Base-by-base conservation (phyloP, 129 eudicot species). In the Flaveria robusta region DNA sequence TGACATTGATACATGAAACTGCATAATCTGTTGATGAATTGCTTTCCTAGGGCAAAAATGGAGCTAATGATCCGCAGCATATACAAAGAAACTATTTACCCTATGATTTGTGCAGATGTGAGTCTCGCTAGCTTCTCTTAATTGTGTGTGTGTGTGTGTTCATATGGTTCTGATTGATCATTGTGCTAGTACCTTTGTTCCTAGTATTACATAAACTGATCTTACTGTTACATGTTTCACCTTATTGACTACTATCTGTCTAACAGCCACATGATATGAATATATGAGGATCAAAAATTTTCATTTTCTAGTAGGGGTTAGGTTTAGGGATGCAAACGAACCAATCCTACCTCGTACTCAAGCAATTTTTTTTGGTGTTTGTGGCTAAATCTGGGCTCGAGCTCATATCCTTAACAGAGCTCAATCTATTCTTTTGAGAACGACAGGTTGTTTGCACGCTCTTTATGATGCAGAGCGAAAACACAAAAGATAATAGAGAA, bases 91-190 rank as follows among this genome's bases (percentile, higher is more conserved):
- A 71, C 64, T 34, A 62, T 79, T 60, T 46, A 66, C 55, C 82
- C 77, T 22, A 79, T 71, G 82, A 64, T 60, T 63, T 41, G 20
- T 47, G 72, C 77, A 71, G 77, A 78, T 2, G 76, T 71, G 37
- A 69, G 70, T 78, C 65, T 46, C 45, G 10, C 55, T 71, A 14
- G 39, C 39, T 34, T 67, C 46, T 77, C 55, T 71, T 41, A 24
- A 11, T 10, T 3, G 8, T 16, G 15, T 43, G 3, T 62, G 22
- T 65, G 31, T 47, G 37, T 26, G 20, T 13, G 13, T 46, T 46
- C 11, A 56, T 74, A 18, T 29, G 23, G 29, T 64, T 49, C 46
- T 51, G 51, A 20, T n/a, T 1, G 46, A 59, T 43, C 60, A 59
- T 56, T 42, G 49, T 59, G 45, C 43, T 60, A 22, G 39, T 34